phyloP scores from a whole-genome alignment of 371 early-diverging fungal genomes.

The Mortierella sp. region DNA sequence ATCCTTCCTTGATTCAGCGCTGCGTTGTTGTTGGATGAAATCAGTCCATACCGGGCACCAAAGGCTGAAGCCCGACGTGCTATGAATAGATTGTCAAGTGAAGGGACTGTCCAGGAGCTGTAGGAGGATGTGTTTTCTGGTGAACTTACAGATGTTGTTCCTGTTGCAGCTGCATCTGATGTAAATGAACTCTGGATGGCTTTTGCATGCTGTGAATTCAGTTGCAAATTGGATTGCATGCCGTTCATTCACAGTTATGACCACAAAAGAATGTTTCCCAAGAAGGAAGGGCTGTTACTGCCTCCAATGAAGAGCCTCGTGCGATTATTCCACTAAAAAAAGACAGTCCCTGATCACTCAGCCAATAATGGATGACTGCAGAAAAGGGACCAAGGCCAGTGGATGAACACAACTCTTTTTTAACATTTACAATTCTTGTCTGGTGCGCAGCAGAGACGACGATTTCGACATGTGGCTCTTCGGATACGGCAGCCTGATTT shows the following conservation, averaged over 20 bases:
- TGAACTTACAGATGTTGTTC: too few species aligned
- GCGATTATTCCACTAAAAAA: too few species aligned
- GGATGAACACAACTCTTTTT: not conserved
- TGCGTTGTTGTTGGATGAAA: not conserved
- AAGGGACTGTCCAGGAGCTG: constrained; percentile 41
- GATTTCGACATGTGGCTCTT: constrained; percentile 41
- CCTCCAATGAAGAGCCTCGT: not conserved
- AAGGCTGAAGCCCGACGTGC: constrained; percentile 25
- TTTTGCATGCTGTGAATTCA: constrained; percentile 1
- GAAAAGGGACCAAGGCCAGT: too few species aligned
- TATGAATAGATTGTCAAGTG: constrained; percentile 28
- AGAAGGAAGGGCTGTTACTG: not conserved
- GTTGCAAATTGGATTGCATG: constrained; percentile 6
- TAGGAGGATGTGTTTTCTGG: constrained; percentile 4
- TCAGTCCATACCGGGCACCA: constrained; percentile 27
- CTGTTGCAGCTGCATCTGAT: not conserved
- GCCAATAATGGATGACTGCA: too few species aligned
- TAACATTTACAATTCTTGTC: not conserved
- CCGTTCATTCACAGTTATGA: not conserved
- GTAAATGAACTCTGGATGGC: not conserved
- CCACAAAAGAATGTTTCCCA: not conserved
- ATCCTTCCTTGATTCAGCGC: constrained; percentile 4
- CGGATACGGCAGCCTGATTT: constrained; percentile 50
- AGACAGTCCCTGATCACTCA: too few species aligned
- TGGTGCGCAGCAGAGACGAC: not conserved